These are phyloP conservation scores for Trichoderma koningiopsis DNA, from an alignment of 2,329 filamentous ascomycete species.

Conservation along the genomic window DNA sequence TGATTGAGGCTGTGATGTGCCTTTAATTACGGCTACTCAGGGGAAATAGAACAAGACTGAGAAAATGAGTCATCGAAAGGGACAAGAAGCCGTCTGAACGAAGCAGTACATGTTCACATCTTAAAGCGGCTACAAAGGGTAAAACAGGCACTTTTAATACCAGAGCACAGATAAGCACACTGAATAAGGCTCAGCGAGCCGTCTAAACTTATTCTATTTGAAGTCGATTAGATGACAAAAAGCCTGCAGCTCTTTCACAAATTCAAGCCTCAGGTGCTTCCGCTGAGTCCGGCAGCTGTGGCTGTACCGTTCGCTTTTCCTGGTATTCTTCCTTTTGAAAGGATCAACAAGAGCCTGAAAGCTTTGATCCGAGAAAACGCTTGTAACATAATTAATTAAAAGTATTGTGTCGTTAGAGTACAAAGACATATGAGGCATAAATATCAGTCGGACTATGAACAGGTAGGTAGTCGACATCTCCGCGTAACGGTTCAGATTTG, in stretches of 20 bases:
- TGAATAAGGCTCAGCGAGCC: no score
- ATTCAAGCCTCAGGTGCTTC: not conserved
- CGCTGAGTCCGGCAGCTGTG: not conserved
- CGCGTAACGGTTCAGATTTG: not conserved
- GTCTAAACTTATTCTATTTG: not conserved
- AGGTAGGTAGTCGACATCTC: not conserved
- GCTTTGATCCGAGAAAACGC: not conserved
- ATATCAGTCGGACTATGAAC: not conserved
- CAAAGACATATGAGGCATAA: not conserved
- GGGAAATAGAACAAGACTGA: no score
- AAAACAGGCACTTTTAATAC: no score
- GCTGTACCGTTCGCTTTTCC: not conserved
- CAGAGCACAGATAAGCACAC: no score
- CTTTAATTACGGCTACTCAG: no score
- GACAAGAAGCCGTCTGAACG: no score
- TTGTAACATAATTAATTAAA: not conserved
- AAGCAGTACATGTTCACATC: no score
- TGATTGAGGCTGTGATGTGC: no score
- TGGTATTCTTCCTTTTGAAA: not conserved
- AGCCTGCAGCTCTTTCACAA: not conserved
- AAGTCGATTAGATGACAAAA: not conserved
- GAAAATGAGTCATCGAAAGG: no score
- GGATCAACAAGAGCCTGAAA: not conserved
- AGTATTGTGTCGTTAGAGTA: not conserved
- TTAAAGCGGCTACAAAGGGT: no score